Conservation (phyloP, 2,329 filamentous ascomycete species). For the Harringtonia lauricola region DNA sequence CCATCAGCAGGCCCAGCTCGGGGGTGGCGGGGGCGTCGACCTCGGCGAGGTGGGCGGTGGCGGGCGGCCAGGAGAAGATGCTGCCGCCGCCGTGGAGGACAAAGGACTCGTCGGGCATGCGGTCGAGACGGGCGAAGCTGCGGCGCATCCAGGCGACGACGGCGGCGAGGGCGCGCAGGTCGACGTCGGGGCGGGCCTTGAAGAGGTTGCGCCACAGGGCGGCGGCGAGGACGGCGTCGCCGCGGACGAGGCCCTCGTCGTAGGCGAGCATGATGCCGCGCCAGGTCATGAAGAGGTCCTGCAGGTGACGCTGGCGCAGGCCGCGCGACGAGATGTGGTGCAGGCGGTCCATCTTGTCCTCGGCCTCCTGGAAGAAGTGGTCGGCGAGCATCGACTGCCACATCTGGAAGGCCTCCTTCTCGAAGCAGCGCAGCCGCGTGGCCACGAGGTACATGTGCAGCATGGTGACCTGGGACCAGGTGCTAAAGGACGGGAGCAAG, state of each 20-base stretch:
- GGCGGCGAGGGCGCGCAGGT: constrained; percentile 38
- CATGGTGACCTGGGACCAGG: constrained; percentile 93
- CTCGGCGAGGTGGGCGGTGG: constrained; percentile 21
- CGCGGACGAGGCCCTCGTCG: constrained; percentile 68
- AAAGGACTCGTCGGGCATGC: constrained; percentile 32
- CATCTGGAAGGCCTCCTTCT: constrained; percentile 53
- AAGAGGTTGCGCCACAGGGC: constrained; percentile 93
- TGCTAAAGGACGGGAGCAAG: constrained; percentile 79
- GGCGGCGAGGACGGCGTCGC: constrained; percentile 65
- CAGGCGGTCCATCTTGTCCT: constrained; percentile 70
- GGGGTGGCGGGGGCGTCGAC: constrained; percentile 29
- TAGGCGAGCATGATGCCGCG: constrained; percentile 75
- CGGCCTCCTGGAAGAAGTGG: constrained; percentile 87
- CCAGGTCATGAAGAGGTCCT: constrained; percentile 92
- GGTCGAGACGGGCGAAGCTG: constrained; percentile 35
- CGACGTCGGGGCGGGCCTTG: constrained; percentile 50
- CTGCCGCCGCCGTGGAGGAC: constrained; percentile 20
- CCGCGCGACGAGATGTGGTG: constrained; percentile 56
- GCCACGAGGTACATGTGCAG: constrained; percentile 91
- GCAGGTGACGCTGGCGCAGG: constrained; percentile 56
- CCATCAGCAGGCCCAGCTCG: constrained; percentile 24
- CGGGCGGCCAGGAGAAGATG: constrained; percentile 30
- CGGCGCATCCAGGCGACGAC: constrained; percentile 46
- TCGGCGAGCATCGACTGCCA: constrained; percentile 90
- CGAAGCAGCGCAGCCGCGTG: constrained; percentile 70